Percentiles rank a stretch among this genome's conserved stretches.
These are phyloP conservation scores for Jatropha podagrica DNA, from an alignment of 441 rosid genomes.

Conservation along the genomic window DNA sequence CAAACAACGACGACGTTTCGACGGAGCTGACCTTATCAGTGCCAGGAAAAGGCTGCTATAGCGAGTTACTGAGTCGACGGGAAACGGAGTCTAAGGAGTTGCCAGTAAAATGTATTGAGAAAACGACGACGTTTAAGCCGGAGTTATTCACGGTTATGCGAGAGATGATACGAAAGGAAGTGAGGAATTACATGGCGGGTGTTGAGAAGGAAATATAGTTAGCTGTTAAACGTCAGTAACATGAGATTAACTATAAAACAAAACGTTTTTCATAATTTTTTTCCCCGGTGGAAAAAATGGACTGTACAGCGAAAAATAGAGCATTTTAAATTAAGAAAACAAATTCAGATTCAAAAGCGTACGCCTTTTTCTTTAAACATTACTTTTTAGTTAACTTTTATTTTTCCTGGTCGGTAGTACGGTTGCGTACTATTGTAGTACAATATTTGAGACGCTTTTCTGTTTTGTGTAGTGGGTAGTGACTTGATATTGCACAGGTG, in stretches of 20 bases:
- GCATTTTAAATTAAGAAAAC: too few relatives aligned
- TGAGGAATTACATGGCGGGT: constrained; percentile 50
- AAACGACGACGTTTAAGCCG: constrained; percentile 36
- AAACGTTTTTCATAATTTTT: too few relatives aligned
- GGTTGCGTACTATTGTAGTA: background rate
- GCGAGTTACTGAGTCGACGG: background rate
- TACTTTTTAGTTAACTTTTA: too few relatives aligned
- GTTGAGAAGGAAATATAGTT: background rate
- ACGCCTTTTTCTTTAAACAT: too few relatives aligned
- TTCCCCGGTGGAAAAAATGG: too few relatives aligned
- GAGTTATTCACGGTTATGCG: constrained; percentile 55
- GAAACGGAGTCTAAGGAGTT: background rate
- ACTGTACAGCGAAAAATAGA: too few relatives aligned
- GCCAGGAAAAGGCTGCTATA: constrained; percentile 34
- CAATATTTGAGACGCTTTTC: background rate
- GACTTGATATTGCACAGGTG: background rate
- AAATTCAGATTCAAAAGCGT: too few relatives aligned
- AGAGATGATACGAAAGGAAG: constrained; percentile 62
- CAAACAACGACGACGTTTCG: constrained; percentile 30
- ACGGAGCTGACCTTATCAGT: constrained; percentile 50
- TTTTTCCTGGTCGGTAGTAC: background rate
- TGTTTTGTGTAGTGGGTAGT: background rate
- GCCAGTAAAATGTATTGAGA: constrained; percentile 16
- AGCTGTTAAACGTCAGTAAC: background rate
- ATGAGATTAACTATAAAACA: too few relatives aligned